Conservation (phyloP, 768 basidiomycete genomes). For the Tylopilus subfusipes region DNA sequence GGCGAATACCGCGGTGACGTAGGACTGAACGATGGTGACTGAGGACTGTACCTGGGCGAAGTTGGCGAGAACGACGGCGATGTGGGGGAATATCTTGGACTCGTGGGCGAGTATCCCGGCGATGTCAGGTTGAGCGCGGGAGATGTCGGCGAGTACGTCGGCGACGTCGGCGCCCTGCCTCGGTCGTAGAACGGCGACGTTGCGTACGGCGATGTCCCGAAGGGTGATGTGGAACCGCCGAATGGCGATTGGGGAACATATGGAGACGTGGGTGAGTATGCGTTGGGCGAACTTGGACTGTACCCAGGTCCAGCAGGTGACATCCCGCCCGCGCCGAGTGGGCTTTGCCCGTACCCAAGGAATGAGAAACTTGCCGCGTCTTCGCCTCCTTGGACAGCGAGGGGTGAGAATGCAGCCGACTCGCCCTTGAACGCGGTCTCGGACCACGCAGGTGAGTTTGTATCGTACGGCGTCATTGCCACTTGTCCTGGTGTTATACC, state of each 20-base stretch:
- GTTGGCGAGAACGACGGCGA: slow-evolving; percentile 85
- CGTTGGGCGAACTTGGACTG: slow-evolving; percentile 88
- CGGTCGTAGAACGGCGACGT: slow-evolving; percentile 81
- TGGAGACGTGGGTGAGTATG: slow-evolving; percentile 86
- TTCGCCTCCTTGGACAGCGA: slow-evolving; percentile 83
- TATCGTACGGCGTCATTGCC: slow-evolving; percentile 96
- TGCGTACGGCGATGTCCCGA: slow-evolving; percentile 74
- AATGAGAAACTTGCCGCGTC: slow-evolving; percentile 74
- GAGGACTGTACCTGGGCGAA: slow-evolving; percentile 81
- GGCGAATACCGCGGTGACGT: slow-evolving; percentile 89
- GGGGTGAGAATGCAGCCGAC: slow-evolving; percentile 90
- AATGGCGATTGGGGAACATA: slow-evolving; percentile 86
- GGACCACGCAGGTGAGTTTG: slow-evolving; percentile 82
- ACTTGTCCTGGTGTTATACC: slow-evolving; percentile 91
- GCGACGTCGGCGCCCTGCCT: slow-evolving; percentile 66
- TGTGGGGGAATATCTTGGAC: slow-evolving; percentile 82
- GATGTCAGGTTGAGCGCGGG: slow-evolving; percentile 80
- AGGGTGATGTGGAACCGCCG: slow-evolving; percentile 77
- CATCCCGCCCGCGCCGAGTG: slow-evolving; percentile 79
- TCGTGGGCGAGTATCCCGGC: slow-evolving; percentile 64
- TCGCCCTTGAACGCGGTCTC: slow-evolving; percentile 78
- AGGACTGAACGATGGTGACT: slow-evolving; percentile 87
- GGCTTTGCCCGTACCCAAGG: slow-evolving; percentile 81
- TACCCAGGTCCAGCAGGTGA: slow-evolving; percentile 86
- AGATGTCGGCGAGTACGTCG: slow-evolving; percentile 86